Conservation (phyloP, 2,329 filamentous ascomycete genomes). For the Pseudogymnoascus sp. region DNA sequence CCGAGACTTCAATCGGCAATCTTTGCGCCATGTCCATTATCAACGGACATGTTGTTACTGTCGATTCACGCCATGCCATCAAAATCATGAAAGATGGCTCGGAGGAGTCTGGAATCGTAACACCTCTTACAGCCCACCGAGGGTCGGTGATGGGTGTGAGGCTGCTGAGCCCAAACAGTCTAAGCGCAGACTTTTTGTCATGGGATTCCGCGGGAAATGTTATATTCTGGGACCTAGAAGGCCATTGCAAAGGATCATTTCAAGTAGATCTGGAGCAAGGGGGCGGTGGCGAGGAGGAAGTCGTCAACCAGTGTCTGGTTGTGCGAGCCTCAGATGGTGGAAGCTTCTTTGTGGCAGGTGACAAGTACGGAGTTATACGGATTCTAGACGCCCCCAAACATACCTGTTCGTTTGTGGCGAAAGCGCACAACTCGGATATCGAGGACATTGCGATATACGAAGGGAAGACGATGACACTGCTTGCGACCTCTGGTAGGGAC, state of each 20-base stretch:
- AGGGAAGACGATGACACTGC: slow-evolving; percentile 50
- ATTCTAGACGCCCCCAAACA: slow-evolving; percentile 47
- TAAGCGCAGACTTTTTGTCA: slow-evolving; percentile 70
- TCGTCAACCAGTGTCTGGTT: slow-evolving; percentile 50
- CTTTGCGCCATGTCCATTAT: slow-evolving; percentile 63
- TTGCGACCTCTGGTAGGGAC: slow-evolving; percentile 81
- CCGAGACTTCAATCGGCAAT: slow-evolving; percentile 28
- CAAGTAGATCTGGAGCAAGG: slow-evolving; percentile 61
- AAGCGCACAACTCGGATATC: slow-evolving; percentile 80
- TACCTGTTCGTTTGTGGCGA: slow-evolving; percentile 58
- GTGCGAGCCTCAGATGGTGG: slow-evolving; percentile 53
- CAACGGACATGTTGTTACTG: slow-evolving; percentile 58
- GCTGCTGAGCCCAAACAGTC: slow-evolving; percentile 51
- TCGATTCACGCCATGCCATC: slow-evolving; percentile 69
- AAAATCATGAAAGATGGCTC: slow-evolving; percentile 43
- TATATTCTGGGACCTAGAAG: slow-evolving; percentile 73
- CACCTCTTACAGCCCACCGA: slow-evolving; percentile 52
- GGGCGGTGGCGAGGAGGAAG: slow-evolving; percentile 41
- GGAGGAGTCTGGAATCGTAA: slow-evolving; percentile 30
- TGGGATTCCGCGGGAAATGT: slow-evolving; percentile 79
- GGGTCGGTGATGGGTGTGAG: slow-evolving; percentile 67
- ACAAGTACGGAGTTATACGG: slow-evolving; percentile 75
- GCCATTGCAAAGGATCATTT: slow-evolving; percentile 56
- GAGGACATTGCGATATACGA: slow-evolving; percentile 71
- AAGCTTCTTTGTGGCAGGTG: slow-evolving; percentile 68